Conservation (phyloP, 768 basidiomycete species). For the Rhodotorula toruloides region DNA sequence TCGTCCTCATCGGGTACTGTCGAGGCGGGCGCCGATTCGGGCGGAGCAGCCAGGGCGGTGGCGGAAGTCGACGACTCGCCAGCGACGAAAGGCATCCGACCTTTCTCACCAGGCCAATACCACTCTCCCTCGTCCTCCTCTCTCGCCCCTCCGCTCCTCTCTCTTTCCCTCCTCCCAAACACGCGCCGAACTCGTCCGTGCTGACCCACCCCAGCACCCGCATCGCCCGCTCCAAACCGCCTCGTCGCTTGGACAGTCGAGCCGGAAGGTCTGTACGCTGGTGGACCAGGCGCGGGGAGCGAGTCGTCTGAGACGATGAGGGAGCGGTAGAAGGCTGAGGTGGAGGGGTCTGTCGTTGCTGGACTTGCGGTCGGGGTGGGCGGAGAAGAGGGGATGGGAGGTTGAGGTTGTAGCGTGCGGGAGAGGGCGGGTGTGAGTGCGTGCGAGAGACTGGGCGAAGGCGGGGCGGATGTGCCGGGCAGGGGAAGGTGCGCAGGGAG, state of each 20-base stretch:
- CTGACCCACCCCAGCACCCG: not conserved
- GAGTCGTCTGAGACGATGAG: conserved; percentile 17
- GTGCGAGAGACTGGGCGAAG: not conserved
- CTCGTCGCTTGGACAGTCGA: conserved; percentile 21
- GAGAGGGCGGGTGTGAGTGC: conserved; percentile 3
- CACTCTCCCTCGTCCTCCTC: conserved; percentile 10
- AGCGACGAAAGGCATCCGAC: not conserved
- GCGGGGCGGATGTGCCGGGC: conserved; percentile 4
- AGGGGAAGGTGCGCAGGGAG: conserved; percentile 14
- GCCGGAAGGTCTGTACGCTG: conserved; percentile 25
- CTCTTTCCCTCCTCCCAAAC: not conserved
- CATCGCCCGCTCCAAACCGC: conserved; percentile 8
- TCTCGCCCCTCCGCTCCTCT: not conserved
- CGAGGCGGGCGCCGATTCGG: no score
- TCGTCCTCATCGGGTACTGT: no score
- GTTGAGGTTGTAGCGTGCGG: no score
- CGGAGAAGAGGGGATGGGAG: not conserved
- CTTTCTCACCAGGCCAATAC: conserved; percentile 36
- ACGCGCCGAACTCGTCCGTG: not conserved
- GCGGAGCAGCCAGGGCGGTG: not conserved
- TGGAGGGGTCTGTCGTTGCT: not conserved
- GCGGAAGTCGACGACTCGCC: not conserved
- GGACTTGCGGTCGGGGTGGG: not conserved
- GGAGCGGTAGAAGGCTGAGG: conserved; percentile 6
- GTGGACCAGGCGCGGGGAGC: conserved; percentile 30